These are phyloP conservation scores for Cornus suecica DNA, from an alignment of 148 eudicot species.

Conservation along the genomic window DNA sequence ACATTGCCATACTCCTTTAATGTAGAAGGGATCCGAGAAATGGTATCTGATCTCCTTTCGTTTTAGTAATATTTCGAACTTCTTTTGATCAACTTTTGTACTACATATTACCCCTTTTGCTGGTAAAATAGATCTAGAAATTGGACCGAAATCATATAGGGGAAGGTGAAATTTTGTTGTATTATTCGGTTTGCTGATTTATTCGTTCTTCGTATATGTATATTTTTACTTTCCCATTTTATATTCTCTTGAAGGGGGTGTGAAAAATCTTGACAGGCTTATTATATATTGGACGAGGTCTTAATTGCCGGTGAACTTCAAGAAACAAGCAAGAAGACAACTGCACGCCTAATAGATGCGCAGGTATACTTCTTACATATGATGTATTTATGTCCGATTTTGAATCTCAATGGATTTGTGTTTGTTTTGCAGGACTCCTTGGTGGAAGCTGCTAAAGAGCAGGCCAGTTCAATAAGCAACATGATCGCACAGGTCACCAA, in stretches of 20 bases:
- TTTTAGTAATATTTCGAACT: not conserved
- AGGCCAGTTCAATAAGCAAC: constrained; percentile 75
- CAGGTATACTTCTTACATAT: constrained; percentile 49
- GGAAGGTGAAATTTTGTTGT: not conserved
- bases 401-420: not conserved
- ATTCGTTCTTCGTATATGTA: no score
- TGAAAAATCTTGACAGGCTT: constrained; percentile 51
- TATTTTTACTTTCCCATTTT: not conserved
- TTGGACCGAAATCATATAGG: not conserved
- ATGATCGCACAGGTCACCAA: constrained; percentile 88
- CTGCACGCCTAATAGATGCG: constrained; percentile 79
- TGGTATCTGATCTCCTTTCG: not conserved
- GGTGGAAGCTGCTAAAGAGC: constrained; percentile 88
- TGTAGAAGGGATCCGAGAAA: not conserved
- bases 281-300: constrained; percentile 84
- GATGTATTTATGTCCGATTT: not conserved
- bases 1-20: no score
- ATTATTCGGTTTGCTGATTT: not conserved
- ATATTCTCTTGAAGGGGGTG: not conserved
- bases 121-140: not conserved
- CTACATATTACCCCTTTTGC: not conserved
- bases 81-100: not conserved
- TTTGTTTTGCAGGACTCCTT: constrained; percentile 62
- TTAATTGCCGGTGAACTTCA: constrained; percentile 95
- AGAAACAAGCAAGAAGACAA: constrained; percentile 91